These are phyloP conservation scores for Leptographium flavum DNA, from an alignment of 2,329 filamentous ascomycete species.

Conservation along the genomic window DNA sequence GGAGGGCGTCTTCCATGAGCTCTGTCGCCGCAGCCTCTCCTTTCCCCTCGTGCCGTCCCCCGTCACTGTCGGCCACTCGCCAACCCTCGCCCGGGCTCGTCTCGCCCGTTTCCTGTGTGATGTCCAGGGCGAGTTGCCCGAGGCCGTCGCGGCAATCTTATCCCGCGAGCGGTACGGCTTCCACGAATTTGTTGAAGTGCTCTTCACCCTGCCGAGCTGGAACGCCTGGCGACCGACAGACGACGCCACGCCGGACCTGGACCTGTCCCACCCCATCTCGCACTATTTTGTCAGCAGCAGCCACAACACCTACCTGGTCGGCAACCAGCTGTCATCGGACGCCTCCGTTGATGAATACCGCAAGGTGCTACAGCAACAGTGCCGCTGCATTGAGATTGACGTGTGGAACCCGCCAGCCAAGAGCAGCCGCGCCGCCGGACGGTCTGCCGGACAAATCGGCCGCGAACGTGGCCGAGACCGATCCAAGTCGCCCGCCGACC, in stretches of 20 bases:
- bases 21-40: slow-evolving; percentile 22
- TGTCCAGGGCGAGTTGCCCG: slow-evolving; percentile 36
- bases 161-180: slow-evolving; percentile 27
- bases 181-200: slow-evolving; percentile 35
- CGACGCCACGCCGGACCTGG: slow-evolving; percentile 33
- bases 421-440: slow-evolving; percentile 21
- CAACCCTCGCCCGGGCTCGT: slow-evolving; percentile 23
- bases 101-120: slow-evolving; percentile 35
- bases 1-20: slow-evolving; percentile 28
- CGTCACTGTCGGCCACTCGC: neutral
- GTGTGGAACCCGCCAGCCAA: slow-evolving; percentile 64
- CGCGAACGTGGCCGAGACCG: slow-evolving; percentile 14
- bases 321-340: slow-evolving; percentile 69
- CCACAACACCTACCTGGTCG: slow-evolving; percentile 85
- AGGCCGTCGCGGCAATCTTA: slow-evolving; percentile 19
- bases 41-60: slow-evolving; percentile 1
- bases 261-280: slow-evolving; percentile 55
- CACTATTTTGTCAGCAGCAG: slow-evolving; percentile 93
- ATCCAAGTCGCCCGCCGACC: slow-evolving; percentile 26
- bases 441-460: no score
- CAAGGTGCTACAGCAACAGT: slow-evolving; percentile 58
- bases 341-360: slow-evolving; percentile 68
- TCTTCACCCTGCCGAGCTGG: slow-evolving; percentile 28
- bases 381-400: slow-evolving; percentile 87
- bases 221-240: slow-evolving; percentile 23